Evolutionary conservation across 768 basidiomycete species (phyloP).

Genomic region (Boletus subcaerulescens): DNA sequence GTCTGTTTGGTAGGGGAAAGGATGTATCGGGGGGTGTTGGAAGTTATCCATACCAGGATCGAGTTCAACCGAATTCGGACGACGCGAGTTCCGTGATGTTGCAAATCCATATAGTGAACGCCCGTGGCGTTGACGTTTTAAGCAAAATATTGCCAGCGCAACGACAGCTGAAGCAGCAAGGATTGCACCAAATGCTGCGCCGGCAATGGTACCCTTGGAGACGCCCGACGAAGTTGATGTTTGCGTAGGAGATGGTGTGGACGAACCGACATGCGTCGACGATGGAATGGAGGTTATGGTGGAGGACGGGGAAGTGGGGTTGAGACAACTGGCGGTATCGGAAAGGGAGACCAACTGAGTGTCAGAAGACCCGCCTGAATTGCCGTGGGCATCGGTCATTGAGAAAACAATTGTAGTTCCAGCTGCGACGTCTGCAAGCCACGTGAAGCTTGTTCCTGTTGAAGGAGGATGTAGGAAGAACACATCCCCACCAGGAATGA

Average conservation of each 20-base stretch:
- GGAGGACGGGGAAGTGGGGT: slow-evolving; percentile 50
- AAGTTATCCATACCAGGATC: slow-evolving; percentile 19
- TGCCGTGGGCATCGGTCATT: slow-evolving; percentile 49
- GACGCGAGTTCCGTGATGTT: slow-evolving; percentile 27
- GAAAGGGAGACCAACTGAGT: slow-evolving; percentile 46
- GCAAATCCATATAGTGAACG: slow-evolving; percentile 30
- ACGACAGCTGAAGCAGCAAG: slow-evolving; percentile 51
- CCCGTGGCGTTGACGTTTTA: slow-evolving; percentile 31
- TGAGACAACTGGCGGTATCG: slow-evolving; percentile 50
- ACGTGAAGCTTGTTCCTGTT: slow-evolving; percentile 39
- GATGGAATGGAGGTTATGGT: slow-evolving; percentile 33
- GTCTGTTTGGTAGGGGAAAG: slow-evolving; percentile 31
- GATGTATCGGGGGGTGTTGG: slow-evolving; percentile 35
- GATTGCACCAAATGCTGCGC: slow-evolving; percentile 47
- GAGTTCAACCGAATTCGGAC: slow-evolving; percentile 40
- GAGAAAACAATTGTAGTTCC: slow-evolving; percentile 59
- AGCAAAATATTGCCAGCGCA: slow-evolving; percentile 50
- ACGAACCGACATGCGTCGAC: slow-evolving; percentile 13
- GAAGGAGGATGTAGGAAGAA: slow-evolving; percentile 44
- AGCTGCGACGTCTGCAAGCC: slow-evolving; percentile 55
- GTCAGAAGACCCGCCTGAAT: slow-evolving; percentile 60
- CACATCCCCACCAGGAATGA: slow-evolving; percentile 60
- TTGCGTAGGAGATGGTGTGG: slow-evolving; percentile 21
- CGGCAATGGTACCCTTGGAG: slow-evolving; percentile 48
- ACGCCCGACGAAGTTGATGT: slow-evolving; percentile 23